phyloP scores from a whole-genome alignment of 768 basidiomycete genomes.

The Asterophora parasitica region DNA sequence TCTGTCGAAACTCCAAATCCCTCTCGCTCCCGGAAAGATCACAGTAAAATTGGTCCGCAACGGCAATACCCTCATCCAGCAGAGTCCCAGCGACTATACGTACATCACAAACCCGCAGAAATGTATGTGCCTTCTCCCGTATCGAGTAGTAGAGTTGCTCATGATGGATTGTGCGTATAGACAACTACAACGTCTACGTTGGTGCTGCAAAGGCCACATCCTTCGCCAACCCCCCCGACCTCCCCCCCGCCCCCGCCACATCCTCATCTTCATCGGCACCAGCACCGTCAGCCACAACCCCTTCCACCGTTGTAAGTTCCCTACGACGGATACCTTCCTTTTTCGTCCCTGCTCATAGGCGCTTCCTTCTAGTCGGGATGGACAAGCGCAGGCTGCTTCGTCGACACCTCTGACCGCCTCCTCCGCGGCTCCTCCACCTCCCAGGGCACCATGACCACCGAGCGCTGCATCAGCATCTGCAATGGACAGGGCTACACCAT shows the following conservation, averaged over 20 bases:
- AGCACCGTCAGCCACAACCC: no score
- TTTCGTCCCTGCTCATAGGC: neutral
- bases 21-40: constrained; percentile 51
- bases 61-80: constrained; percentile 45
- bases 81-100: constrained; percentile 41
- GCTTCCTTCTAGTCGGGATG: constrained; percentile 12
- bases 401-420: constrained; percentile 25
- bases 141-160: neutral
- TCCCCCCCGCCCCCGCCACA: no score
- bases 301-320: no score
- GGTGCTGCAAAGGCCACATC: constrained; percentile 30
- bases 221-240: no score
- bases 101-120: constrained; percentile 29
- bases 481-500: constrained; percentile 23
- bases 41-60: constrained; percentile 49
- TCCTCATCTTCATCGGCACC: no score
- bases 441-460: constrained; percentile 25
- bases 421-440: constrained; percentile 20
- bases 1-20: constrained; percentile 57
- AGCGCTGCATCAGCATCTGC: constrained; percentile 26
- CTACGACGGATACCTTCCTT: neutral
- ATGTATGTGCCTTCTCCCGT: constrained; percentile 24
- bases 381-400: constrained; percentile 29
- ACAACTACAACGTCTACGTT: constrained; percentile 64
- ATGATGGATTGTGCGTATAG: constrained; percentile 18